These are phyloP conservation scores for Fusarium newnesense DNA, from an alignment of 2,329 filamentous ascomycete genomes.

Conservation along the genomic window DNA sequence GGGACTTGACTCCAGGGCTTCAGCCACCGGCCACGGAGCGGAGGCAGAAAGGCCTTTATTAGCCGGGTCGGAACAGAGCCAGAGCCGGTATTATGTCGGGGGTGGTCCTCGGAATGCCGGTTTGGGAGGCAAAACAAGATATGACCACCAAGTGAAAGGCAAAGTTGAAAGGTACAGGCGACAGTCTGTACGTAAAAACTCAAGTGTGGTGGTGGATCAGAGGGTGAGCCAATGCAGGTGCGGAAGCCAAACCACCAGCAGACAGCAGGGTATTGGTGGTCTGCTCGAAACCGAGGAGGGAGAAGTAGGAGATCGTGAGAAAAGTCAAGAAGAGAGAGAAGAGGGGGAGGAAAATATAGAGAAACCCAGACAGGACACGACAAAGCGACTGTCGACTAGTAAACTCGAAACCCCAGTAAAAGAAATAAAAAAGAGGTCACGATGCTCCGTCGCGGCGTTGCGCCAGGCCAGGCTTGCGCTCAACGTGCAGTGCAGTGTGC, in stretches of 20 bases:
- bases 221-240: conserved; percentile 47
- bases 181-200: conserved; percentile 49
- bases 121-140: conserved; percentile 37
- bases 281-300: conserved; percentile 1
- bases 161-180: conserved; percentile 16
- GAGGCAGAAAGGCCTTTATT: conserved; percentile 36
- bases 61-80: conserved; percentile 33
- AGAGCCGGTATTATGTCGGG: conserved; percentile 42
- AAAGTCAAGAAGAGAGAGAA: conserved; percentile 8
- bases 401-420: conserved; percentile 30
- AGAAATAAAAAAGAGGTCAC: conserved; percentile 41
- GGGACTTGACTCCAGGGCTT: conserved; percentile 22
- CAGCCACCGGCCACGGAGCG: conserved; percentile 36
- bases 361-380: conserved; percentile 13
- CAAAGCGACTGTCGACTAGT: conserved; percentile 20
- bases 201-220: conserved; percentile 48
- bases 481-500: conserved; percentile 23
- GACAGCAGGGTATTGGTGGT: conserved; percentile 36
- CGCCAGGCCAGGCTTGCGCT: conserved; percentile 35
- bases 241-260: conserved; percentile 36
- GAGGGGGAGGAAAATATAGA: conserved; percentile 23
- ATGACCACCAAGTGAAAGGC: conserved; percentile 20
- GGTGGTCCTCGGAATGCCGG: conserved; percentile 36
- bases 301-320: conserved; percentile 16
- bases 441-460: conserved; percentile 45